Conservation (phyloP, 352 stramenopile species). For the Globisporangium rhizosaccharum region DNA sequence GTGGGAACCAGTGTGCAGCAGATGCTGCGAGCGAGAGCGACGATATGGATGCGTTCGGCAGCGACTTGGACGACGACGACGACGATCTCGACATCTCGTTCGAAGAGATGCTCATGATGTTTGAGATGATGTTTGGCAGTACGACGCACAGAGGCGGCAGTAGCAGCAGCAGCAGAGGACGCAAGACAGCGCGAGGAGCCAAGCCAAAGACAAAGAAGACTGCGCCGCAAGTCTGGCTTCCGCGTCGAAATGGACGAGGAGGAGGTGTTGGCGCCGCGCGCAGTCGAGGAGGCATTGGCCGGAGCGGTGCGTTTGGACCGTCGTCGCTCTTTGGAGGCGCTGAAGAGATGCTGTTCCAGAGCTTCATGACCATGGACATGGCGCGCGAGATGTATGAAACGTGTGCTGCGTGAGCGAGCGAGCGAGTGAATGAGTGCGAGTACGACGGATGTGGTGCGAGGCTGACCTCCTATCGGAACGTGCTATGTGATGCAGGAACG, state of each 20-base stretch:
- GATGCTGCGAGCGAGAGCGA: conserved; percentile 10
- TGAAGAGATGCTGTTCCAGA: conserved; percentile 12
- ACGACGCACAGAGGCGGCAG: not conserved
- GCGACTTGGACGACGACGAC: conserved; percentile 18
- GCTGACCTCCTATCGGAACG: not conserved
- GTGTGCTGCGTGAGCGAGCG: not conserved
- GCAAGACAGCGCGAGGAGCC: not conserved
- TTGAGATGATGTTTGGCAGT: conserved; percentile 61
- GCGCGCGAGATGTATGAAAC: conserved; percentile 18
- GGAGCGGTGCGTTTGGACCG: not conserved
- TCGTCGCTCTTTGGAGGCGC: conserved; percentile 7
- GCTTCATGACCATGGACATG: conserved; percentile 19
- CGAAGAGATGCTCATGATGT: conserved; percentile 76
- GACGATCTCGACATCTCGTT: conserved; percentile 44
- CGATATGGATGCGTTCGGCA: conserved; percentile 24
- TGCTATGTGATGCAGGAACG: conserved; percentile 11
- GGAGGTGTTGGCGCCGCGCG: not conserved
- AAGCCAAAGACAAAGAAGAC: conserved; percentile 11
- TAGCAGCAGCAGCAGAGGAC: not conserved
- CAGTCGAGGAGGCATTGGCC: not conserved
- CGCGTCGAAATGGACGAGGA: conserved; percentile 4
- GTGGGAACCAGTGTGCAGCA: not conserved
- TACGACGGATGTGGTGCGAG: not conserved
- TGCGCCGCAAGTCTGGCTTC: conserved; percentile 6
- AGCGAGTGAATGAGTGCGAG: not conserved